These are phyloP conservation scores for Coemansia erecta DNA, from an alignment of 192 early-diverging fungal genomes.

Conservation along the genomic window DNA sequence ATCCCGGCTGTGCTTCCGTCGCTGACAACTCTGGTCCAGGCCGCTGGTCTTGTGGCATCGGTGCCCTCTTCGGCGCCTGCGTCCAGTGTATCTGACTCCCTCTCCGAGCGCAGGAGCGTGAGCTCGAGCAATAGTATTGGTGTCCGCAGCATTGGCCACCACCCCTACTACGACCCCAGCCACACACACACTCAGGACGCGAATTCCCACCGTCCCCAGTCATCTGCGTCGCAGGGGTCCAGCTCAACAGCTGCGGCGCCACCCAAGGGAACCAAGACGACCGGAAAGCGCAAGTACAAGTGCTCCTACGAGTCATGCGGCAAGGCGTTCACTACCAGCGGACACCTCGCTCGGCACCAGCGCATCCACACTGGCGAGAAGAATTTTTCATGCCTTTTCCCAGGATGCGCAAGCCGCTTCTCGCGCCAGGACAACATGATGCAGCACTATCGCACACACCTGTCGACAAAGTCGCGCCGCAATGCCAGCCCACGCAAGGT, in stretches of 20 bases:
- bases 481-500: constrained; percentile 28
- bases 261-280: constrained; percentile 23
- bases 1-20: constrained; percentile 5
- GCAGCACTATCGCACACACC: constrained; percentile 82
- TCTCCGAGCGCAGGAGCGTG: constrained; percentile 17
- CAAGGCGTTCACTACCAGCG: constrained; percentile 82
- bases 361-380: constrained; percentile 84
- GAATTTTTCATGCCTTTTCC: constrained; percentile 66
- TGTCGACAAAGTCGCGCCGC: constrained; percentile 64
- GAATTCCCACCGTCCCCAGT: neutral
- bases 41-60: constrained; percentile 31
- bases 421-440: constrained; percentile 85
- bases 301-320: constrained; percentile 65
- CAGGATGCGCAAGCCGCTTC: constrained; percentile 70
- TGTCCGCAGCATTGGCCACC: constrained; percentile 3
- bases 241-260: constrained; percentile 11
- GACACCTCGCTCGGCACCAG: constrained; percentile 77
- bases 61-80: constrained; percentile 6
- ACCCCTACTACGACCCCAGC: constrained; percentile 2
- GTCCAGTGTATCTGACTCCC: neutral
- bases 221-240: neutral
- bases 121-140: constrained; percentile 19
- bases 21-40: constrained; percentile 17
- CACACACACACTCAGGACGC: neutral
- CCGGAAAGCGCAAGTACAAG: constrained; percentile 69